Base-by-base conservation (phyloP, 177 flowering plant genomes). In the Telopea speciosissima region DNA sequence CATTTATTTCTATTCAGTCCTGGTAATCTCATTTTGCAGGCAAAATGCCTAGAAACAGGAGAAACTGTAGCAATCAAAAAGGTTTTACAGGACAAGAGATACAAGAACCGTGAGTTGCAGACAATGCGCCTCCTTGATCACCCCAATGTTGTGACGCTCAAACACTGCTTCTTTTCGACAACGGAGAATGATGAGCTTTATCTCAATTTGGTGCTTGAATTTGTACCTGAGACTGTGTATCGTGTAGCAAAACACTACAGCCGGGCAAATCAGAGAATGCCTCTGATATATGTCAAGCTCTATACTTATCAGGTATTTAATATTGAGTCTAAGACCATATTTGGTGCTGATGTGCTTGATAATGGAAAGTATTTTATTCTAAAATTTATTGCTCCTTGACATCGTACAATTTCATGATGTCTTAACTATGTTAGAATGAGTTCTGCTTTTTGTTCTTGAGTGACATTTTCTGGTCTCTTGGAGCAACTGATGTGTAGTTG, bases 151-250 rank as follows among this genome's bases (percentile, higher is more conserved):
- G 68, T 85, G 25, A 75, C 80, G 31, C 70, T 85, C 70, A 87
- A 82, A 70, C 89, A 85, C 72, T 87, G 89, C 67, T 87, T 87
- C 81, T 87, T 87, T 72, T 87, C 90, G n/a, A 85, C 90, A 17
- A 87, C 89, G 21, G 81, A 76, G 65, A 84, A 76, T 70, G 79
- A 87, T 63, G 90, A 85, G 68, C 86, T 85, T 79, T 49, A 86
- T 83, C 64, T 71, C 83, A 71, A 84, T 74, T 72, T 86, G 83
- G 73, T 87, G 79, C 80, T 83, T 74, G 77, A 83, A 60, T 84
- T 82, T n/a, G 61, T 56, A 16, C 61, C 61, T 19, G 61, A 56
- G 23, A 56, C 61, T 0, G 61, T 56, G 19, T 19, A 56, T 56
- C 61, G 61, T 56, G 61, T 56, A 16, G n/a, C n/a, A 7, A 56